These are phyloP conservation scores for Ceraceosorus guamensis DNA, from an alignment of 1,284 basidiomycete genomes.

Conservation along the genomic window DNA sequence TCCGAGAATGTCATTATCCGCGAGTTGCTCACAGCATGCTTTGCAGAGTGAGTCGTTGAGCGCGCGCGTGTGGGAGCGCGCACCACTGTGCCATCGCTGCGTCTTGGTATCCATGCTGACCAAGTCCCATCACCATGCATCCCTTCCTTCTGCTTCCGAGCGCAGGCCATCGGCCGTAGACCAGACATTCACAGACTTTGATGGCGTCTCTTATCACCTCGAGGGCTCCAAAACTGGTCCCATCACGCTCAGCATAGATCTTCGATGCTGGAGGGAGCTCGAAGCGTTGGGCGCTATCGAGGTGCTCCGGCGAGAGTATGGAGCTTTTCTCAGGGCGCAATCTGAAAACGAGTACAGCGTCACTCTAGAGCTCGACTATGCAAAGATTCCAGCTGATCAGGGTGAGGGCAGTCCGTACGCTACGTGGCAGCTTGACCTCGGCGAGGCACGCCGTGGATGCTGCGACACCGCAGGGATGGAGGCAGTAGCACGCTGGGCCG, in stretches of 20 bases:
- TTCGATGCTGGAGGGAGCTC: conserved; percentile 88
- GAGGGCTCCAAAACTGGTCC: conserved; percentile 66
- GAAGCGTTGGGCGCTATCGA: conserved; percentile 77
- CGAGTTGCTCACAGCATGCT: conserved; percentile 81
- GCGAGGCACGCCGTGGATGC: too few species aligned
- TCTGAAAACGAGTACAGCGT: conserved; percentile 81
- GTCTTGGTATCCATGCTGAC: not conserved
- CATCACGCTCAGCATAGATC: conserved; percentile 85
- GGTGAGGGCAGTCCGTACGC: too few species aligned
- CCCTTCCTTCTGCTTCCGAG: too few species aligned
- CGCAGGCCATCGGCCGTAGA: conserved; percentile 83
- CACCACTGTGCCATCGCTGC: too few species aligned
- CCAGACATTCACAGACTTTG: conserved; percentile 94
- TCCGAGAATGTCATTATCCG: conserved; percentile 68
- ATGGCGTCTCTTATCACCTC: conserved; percentile 89
- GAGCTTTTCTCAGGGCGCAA: conserved; percentile 57
- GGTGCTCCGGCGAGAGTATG: conserved; percentile 77
- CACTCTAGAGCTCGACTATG: conserved; percentile 77
- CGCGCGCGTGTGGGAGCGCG: too few species aligned
- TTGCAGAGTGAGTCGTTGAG: conserved; percentile 67
- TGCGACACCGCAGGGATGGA: too few species aligned
- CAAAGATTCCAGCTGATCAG: conserved; percentile 67
- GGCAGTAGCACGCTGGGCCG: too few species aligned
- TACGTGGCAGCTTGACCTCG: too few species aligned
- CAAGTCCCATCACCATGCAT: not conserved